Conservation (phyloP, 148 eudicot genomes). For the Linanthus parryae region DNA sequence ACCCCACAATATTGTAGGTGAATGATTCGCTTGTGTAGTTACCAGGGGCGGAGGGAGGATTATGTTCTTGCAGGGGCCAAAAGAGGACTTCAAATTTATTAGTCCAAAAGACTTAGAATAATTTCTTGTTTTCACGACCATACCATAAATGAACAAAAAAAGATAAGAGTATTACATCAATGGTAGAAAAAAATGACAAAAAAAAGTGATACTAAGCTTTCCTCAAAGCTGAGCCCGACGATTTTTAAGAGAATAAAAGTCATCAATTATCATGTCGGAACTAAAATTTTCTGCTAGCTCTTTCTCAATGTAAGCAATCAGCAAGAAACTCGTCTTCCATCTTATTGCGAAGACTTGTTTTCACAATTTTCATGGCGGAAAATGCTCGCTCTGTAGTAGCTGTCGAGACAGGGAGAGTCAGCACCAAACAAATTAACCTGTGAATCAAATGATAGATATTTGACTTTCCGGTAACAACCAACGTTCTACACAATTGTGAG, state of each 20-base stretch:
- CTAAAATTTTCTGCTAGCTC: background rate
- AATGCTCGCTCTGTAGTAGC: background rate
- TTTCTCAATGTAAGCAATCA: background rate
- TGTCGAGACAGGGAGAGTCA: background rate
- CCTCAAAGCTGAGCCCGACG: too few species aligned
- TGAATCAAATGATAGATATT: background rate
- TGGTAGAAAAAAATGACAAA: too few species aligned
- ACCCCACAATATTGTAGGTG: too few species aligned
- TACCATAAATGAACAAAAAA: too few species aligned
- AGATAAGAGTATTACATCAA: too few species aligned
- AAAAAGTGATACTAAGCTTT: too few species aligned
- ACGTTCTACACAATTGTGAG: background rate
- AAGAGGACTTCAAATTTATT: too few species aligned
- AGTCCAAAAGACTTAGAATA: too few species aligned
- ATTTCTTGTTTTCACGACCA: too few species aligned
- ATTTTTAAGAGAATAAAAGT: background rate
- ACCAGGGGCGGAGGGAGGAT: too few species aligned
- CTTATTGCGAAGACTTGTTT: background rate
- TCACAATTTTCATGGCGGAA: background rate
- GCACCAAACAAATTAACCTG: background rate
- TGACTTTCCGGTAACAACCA: background rate
- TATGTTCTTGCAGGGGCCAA: too few species aligned
- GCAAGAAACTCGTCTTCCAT: background rate
- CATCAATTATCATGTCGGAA: background rate
- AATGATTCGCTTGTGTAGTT: too few species aligned